Evolutionary conservation across 169 alveolate genomes (phyloP).

Genomic region (Eimeria maxima): DNA sequence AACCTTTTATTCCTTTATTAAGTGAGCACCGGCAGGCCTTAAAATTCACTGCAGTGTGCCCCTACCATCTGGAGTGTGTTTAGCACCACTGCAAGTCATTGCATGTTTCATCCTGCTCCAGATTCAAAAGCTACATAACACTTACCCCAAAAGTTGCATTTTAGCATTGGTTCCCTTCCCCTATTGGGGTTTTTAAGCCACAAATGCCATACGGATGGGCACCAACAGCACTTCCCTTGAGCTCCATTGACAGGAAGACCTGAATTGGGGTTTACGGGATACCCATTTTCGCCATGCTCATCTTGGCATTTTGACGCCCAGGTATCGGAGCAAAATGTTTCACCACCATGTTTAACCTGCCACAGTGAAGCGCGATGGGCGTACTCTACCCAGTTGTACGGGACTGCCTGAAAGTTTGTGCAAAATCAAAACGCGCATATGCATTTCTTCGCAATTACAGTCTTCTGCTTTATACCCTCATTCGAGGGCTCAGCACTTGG

Average conservation of each 20-base stretch:
- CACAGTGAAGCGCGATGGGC: conserved; percentile 73
- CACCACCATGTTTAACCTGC: conserved; percentile 73
- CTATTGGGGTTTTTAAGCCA: conserved; percentile 72
- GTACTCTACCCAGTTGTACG: conserved; percentile 73
- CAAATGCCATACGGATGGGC: conserved; percentile 75
- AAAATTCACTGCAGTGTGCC: background rate
- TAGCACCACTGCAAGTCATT: too few relatives aligned
- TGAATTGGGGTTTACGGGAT: conserved; percentile 67
- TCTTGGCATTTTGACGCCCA: conserved; percentile 79
- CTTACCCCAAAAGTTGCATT: conserved; percentile 78
- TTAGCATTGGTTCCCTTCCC: conserved; percentile 77
- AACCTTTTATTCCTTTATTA: background rate
- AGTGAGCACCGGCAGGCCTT: background rate
- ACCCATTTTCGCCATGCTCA: conserved; percentile 72
- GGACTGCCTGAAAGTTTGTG: conserved; percentile 72
- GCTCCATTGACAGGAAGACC: conserved; percentile 78
- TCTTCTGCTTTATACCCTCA: background rate
- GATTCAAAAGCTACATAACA: background rate
- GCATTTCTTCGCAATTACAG: background rate
- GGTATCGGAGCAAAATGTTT: conserved; percentile 35
- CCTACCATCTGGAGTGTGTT: background rate
- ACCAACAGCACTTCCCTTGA: conserved; percentile 79
- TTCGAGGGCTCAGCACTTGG: background rate
- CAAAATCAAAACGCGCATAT: background rate
- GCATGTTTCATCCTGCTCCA: background rate